Evolutionary conservation across 441 rosid genomes (phyloP).

Genomic region (Breynia disticha): DNA sequence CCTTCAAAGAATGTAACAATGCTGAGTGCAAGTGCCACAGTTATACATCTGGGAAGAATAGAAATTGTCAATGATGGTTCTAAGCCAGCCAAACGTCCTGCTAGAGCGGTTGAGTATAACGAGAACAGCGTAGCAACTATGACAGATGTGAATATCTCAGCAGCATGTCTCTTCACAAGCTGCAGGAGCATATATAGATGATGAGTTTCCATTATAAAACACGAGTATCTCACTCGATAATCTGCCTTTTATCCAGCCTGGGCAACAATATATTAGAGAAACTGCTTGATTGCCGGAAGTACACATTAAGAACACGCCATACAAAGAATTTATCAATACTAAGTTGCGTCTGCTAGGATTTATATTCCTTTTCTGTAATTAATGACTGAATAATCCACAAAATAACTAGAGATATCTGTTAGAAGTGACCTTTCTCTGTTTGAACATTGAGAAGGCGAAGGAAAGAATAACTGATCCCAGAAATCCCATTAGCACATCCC

Average conservation of each 20-base stretch:
- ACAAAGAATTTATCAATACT: too few relatives aligned
- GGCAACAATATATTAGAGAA: background rate
- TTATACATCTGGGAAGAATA: conserved; percentile 86
- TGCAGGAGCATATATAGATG: conserved; percentile 24
- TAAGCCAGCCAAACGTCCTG: conserved; percentile 67
- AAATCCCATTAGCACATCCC: conserved; percentile 92
- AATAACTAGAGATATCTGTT: background rate
- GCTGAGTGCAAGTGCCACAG: conserved; percentile 93
- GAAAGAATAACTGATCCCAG: conserved; percentile 93
- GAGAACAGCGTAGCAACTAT: conserved; percentile 75
- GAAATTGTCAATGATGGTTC: conserved; percentile 72
- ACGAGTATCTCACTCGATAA: background rate
- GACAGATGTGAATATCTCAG: conserved; percentile 88
- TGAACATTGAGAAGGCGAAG: conserved; percentile 94
- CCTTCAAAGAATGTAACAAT: conserved; percentile 89
- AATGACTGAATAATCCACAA: too few relatives aligned
- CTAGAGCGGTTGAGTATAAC: conserved; percentile 84
- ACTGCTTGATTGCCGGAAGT: too few relatives aligned
- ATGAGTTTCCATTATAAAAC: conserved; percentile 1
- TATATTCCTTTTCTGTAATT: too few relatives aligned
- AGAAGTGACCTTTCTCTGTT: conserved; percentile 69
- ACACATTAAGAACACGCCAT: too few relatives aligned
- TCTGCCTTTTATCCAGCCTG: too few relatives aligned
- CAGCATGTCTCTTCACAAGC: conserved; percentile 94
- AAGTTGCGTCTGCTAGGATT: too few relatives aligned